These are phyloP conservation scores for Coemansia erecta DNA, from an alignment of 192 early-diverging fungal genomes.

Conservation along the genomic window DNA sequence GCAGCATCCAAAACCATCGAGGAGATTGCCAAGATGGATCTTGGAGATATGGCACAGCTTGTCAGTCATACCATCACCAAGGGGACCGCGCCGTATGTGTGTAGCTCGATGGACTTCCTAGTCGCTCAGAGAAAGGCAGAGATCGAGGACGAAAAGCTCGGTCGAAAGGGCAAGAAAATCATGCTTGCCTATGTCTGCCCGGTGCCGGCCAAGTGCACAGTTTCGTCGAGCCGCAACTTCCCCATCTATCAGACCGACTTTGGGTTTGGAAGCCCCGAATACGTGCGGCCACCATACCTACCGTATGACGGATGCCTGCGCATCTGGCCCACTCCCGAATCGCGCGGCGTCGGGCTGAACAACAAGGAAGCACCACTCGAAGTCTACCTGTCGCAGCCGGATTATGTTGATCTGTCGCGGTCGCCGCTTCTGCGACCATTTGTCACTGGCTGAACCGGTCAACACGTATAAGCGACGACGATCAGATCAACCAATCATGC, in stretches of 20 bases:
- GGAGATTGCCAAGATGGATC: constrained; percentile 21
- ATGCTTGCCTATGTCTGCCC: constrained; percentile 42
- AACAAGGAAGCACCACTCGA: constrained; percentile 29
- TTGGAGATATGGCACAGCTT: constrained; percentile 21
- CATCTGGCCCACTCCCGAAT: constrained; percentile 42
- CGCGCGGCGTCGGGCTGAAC: not conserved
- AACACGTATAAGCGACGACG: too few relatives aligned
- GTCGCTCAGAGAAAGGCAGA: constrained; percentile 20
- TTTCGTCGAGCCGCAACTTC: constrained; percentile 45
- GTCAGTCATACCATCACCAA: constrained; percentile 20
- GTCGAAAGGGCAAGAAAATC: constrained; percentile 9
- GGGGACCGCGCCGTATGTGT: constrained; percentile 18
- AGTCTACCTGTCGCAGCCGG: constrained; percentile 41
- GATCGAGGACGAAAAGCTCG: constrained; percentile 13
- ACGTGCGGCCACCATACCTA: constrained; percentile 46
- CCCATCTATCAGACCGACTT: constrained; percentile 47
- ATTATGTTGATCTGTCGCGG: constrained; percentile 27
- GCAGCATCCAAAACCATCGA: constrained; percentile 15
- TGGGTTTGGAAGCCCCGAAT: constrained; percentile 41
- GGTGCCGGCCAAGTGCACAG: constrained; percentile 28
- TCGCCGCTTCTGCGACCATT: constrained; percentile 34
- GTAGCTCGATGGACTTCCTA: constrained; percentile 38
- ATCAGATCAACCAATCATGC: not conserved
- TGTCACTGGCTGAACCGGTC: not conserved
- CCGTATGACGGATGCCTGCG: constrained; percentile 52